Percentiles rank a stretch among this genome's conserved stretches.
Evolutionary conservation across 73 alveolate species (phyloP).

Genomic region (Symbiodinium pilosum): DNA sequence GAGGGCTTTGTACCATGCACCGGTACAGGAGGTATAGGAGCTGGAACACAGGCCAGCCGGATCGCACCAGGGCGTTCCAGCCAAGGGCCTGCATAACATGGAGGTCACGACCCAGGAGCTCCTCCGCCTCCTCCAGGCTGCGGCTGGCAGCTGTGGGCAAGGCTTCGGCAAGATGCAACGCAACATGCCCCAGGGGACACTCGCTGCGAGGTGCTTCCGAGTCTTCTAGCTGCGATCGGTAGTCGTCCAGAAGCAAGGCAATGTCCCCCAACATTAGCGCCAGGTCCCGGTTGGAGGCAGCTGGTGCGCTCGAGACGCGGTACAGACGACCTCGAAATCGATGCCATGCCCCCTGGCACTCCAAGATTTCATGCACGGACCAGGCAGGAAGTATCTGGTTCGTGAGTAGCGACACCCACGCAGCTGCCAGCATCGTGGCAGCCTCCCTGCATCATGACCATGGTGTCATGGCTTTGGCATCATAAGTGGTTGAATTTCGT

Average conservation of each 20-base stretch:
- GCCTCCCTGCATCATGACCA: not conserved
- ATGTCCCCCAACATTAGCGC: not conserved
- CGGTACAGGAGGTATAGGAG: conserved; percentile 60
- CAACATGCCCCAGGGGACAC: conserved; percentile 42
- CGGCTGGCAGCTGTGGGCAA: not conserved
- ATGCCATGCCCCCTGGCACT: conserved; percentile 44
- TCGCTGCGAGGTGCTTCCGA: not conserved
- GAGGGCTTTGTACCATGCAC: not conserved
- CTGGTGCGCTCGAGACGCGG: conserved; percentile 3
- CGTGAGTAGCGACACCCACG: not conserved
- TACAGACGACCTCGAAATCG: conserved; percentile 24
- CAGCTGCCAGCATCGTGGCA: not conserved
- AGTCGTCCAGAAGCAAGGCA: conserved; percentile 1
- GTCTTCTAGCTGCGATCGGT: not conserved
- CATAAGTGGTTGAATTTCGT: too few species aligned
- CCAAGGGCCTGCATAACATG: conserved; percentile 13
- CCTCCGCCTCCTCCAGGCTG: not conserved
- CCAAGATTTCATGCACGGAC: not conserved
- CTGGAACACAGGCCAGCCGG: conserved; percentile 93
- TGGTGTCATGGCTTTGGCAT: not conserved
- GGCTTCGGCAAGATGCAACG: conserved; percentile 30
- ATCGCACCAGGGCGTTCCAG: conserved; percentile 31
- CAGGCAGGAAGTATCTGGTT: not conserved
- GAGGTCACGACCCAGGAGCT: conserved; percentile 4
- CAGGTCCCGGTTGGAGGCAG: not conserved